Conservation (phyloP, 306 rosid genomes). For the Erythrophleum fordii region DNA sequence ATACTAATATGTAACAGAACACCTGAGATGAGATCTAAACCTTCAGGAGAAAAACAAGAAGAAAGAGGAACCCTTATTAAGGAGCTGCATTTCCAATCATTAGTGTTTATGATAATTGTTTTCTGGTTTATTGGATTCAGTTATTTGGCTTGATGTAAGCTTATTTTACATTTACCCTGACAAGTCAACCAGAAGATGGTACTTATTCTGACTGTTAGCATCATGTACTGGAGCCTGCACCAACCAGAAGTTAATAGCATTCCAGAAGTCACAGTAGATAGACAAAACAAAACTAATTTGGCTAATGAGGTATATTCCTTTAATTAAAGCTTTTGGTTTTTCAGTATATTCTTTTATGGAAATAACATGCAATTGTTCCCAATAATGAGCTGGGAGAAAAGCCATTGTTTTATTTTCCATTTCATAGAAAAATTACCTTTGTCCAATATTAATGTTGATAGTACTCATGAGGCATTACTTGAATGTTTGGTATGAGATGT, state of each 20-base stretch:
- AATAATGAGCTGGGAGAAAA: constrained; percentile 46
- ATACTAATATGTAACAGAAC: no score
- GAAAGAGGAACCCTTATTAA: no score
- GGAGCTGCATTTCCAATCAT: neutral
- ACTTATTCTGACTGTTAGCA: constrained; percentile 86
- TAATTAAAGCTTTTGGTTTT: constrained; percentile 36
- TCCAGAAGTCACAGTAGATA: no score
- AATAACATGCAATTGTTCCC: constrained; percentile 40
- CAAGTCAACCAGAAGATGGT: constrained; percentile 99
- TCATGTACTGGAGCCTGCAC: constrained; percentile 96
- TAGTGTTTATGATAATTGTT: no score
- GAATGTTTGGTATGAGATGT: neutral
- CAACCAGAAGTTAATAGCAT: constrained; percentile 45
- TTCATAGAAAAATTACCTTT: constrained; percentile 5
- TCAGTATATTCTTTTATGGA: constrained; percentile 58
- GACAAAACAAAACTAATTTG: constrained; percentile 41
- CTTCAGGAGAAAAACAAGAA: no score
- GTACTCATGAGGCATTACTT: neutral
- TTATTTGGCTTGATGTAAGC: neutral
- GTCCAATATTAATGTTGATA: neutral
- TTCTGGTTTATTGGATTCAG: constrained; percentile 8
- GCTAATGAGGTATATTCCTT: constrained; percentile 40
- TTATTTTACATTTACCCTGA: constrained; percentile 27
- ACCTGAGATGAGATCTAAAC: no score
- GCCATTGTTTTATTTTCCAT: constrained; percentile 35